Base-by-base conservation (phyloP, 768 basidiomycete species). In the Clavaria fumosa region DNA sequence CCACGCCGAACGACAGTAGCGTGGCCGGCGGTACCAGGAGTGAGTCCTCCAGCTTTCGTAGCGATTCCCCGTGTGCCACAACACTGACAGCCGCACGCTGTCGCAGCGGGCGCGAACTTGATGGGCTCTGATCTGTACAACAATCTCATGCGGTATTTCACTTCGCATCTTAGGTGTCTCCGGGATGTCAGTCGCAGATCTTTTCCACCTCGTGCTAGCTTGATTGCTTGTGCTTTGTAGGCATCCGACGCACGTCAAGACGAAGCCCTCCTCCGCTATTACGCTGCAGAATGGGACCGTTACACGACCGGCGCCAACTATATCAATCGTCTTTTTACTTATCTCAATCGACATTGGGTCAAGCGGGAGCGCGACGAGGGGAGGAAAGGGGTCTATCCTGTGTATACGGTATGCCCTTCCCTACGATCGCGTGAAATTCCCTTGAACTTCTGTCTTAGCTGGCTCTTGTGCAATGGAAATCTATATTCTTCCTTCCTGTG, bases 291-390 rank as follows among this genome's bases (percentile, higher is more conserved):
- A 57, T 97, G 95, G 95, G 81, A 85, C 49, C 70, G 90, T 31
- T 97, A 96, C 61, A 99, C 95, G 0, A 93, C 79, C 2, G 93
- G 93, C 33, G 91, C 93, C 1, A 89, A 85, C 53, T 97, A 95
- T 54, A 88, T 96, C 59, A 93, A 97, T 55, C 81, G 93, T 39
- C 62, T 99, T 23, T 97, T 97, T 64, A 91, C 88, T 2, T 97
- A 97, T 61, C 70, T 99, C 40, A 97, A 99, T 59, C 85, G 93
- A 15, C 90, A 97, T 59, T 99, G 95, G 95, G 93, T 99, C 31
- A 93, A 91, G 63, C 72, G 93, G 37, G 95, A 99, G 55, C 75
- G 91, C 51, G 93, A 97, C 49, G 93, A 97, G 56, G 95, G 95
- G 11, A 68, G 91, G 49, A 91, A 86, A 58, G 81, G 78, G 30